Conservation (phyloP, 1,284 basidiomycete genomes). For the Xerocomus subilludens region DNA sequence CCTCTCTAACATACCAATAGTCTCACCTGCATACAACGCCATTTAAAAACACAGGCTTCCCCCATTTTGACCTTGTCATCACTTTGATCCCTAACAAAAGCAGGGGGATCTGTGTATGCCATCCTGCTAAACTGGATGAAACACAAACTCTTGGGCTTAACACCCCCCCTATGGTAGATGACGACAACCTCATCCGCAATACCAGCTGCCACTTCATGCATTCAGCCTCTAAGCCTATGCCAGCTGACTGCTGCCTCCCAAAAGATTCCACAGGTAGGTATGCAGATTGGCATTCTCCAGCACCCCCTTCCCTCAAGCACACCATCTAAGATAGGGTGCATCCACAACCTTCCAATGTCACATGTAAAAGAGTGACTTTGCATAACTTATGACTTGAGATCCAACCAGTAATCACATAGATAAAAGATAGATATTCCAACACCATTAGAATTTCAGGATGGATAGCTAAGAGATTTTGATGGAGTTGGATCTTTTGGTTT, state of each 20-base stretch:
- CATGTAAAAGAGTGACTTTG: no score
- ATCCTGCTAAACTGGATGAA: no score
- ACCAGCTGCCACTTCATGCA: not conserved
- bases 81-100: not conserved
- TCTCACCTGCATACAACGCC: not conserved
- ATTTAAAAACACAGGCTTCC: not conserved
- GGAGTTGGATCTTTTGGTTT: no score
- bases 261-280: not conserved
- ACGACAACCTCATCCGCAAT: no score
- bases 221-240: not conserved
- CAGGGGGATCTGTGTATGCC: not conserved
- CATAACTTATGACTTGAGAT: no score
- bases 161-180: not conserved
- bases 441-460: no score
- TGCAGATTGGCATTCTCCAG: not conserved
- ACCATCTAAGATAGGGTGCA: no score
- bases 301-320: no score
- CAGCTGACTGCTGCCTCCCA: not conserved
- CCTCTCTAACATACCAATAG: not conserved
- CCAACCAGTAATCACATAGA: no score
- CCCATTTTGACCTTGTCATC: not conserved
- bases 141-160: not conserved
- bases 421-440: no score
- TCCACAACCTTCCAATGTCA: no score
- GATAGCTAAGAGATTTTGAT: no score